These are phyloP conservation scores for Rhodotorula sphaerocarpa DNA, from an alignment of 768 basidiomycete genomes.

Conservation along the genomic window DNA sequence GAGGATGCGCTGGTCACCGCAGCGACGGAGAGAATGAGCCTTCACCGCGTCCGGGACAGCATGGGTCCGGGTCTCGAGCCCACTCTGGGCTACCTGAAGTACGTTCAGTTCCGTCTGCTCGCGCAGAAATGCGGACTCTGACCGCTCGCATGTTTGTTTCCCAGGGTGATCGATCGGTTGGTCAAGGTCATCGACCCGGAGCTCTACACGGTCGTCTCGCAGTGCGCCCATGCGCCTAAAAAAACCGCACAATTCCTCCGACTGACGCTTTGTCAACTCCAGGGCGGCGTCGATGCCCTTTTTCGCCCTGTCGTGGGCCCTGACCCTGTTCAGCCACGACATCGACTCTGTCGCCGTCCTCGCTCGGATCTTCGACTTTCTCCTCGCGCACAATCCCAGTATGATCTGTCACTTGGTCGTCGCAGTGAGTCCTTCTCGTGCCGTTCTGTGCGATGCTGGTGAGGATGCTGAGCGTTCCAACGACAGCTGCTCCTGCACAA, in stretches of 20 bases:
- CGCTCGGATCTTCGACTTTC: conserved; percentile 47
- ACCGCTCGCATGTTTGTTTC: no score
- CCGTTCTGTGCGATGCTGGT: no score
- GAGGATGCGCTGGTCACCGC: conserved; percentile 24
- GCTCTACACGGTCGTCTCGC: conserved; percentile 41
- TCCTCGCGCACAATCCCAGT: conserved; percentile 46
- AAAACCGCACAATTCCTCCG: neutral
- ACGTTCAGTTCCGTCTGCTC: neutral
- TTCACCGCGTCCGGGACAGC: conserved; percentile 45
- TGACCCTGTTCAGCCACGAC: conserved; percentile 48
- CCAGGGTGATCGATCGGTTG: conserved; percentile 45
- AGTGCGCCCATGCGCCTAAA: conserved; percentile 29
- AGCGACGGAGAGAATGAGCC: conserved; percentile 41
- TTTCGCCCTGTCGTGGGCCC: conserved; percentile 48
- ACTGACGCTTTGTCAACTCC: no score
- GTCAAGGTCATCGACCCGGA: conserved; percentile 44
- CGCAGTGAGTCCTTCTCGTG: conserved; percentile 40
- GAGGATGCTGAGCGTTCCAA: neutral
- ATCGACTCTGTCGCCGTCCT: conserved; percentile 43
- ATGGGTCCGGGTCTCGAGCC: conserved; percentile 46
- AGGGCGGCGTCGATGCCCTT: conserved; percentile 46
- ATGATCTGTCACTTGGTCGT: conserved; percentile 47
- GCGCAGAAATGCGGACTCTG: no score
- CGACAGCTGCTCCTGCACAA: conserved; percentile 45
- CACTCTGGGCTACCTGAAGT: conserved; percentile 46